phyloP scores from a whole-genome alignment of 2,329 filamentous ascomycete genomes.

The Fonsecaea nubica region DNA sequence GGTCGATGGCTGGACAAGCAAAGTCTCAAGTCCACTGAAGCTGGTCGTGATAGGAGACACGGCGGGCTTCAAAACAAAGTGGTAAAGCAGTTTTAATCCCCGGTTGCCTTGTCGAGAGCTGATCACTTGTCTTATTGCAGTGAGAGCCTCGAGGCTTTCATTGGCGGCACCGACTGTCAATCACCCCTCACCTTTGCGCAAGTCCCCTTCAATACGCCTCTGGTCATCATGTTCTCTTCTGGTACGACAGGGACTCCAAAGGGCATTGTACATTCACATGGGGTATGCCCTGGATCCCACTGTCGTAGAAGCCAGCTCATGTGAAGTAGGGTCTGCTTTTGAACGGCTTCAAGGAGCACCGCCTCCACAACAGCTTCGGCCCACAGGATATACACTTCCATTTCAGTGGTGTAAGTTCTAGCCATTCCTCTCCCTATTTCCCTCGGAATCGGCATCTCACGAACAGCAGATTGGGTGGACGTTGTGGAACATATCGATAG shows the following conservation, averaged over 20 bases:
- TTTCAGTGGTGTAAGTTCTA: constrained; percentile 45
- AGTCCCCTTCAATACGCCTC: constrained; percentile 73
- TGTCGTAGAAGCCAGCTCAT: background rate
- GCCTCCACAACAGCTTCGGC: constrained; percentile 13
- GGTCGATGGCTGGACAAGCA: background rate
- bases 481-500: constrained; percentile 57
- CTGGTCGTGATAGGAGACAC: constrained; percentile 9
- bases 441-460: background rate
- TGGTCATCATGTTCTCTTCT: constrained; percentile 55
- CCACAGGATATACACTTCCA: constrained; percentile 51
- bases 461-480: constrained; percentile 49
- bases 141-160: background rate
- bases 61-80: background rate
- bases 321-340: constrained; percentile 42
- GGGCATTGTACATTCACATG: constrained; percentile 75
- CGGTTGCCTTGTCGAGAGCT: background rate
- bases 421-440: background rate
- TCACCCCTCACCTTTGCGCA: constrained; percentile 60
- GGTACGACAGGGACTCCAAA: constrained; percentile 67
- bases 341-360: constrained; percentile 63
- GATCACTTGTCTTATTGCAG: background rate
- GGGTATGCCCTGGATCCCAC: constrained; percentile 30
- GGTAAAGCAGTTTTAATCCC: background rate
- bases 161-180: background rate
- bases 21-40: background rate